A percentile compares a stretch with the other conserved stretches of the same genome.
phyloP scores from a whole-genome alignment of 116 monocot genomes.

The Trichopus zeylanicus region DNA sequence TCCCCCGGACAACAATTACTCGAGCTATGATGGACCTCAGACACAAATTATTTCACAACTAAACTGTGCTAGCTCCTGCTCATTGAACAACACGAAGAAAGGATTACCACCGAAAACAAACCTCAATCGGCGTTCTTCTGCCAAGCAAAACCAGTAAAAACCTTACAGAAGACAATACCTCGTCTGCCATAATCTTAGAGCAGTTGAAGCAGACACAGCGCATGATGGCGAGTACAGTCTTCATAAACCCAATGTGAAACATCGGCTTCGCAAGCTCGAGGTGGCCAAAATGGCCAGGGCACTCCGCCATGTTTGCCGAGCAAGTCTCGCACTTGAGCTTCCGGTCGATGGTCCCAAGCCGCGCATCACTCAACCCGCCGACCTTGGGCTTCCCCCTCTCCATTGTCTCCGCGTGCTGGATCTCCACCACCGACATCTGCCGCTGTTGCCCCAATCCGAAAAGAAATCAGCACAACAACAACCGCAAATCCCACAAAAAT shows the following conservation, averaged over 20 bases:
- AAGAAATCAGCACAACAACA: background rate
- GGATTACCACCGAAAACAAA: too few relatives aligned
- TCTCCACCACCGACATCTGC: constrained; percentile 79
- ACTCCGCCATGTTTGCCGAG: constrained; percentile 94
- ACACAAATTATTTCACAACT: too few relatives aligned
- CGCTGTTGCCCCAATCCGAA: constrained; percentile 34
- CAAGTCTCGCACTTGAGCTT: constrained; percentile 99
- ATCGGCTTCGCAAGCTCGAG: constrained; percentile 98
- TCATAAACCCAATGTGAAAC: constrained; percentile 95
- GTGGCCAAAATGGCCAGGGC: constrained; percentile 96
- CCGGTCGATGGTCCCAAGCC: too few relatives aligned
- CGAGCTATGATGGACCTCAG: too few relatives aligned
- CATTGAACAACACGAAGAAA: too few relatives aligned
- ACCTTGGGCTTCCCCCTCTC: constrained; percentile 90
- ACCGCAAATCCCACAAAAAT: background rate
- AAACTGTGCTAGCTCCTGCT: too few relatives aligned
- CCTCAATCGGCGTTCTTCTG: too few relatives aligned
- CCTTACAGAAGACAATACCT: constrained; percentile 36
- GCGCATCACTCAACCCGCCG: constrained; percentile 60
- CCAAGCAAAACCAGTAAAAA: too few relatives aligned
- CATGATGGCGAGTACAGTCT: constrained; percentile 92
- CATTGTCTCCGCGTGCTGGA: constrained; percentile 87
- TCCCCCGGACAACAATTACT: too few relatives aligned
- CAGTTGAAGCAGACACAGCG: constrained; percentile 98
- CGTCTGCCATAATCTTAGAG: constrained; percentile 88